phyloP scores from a whole-genome alignment of 768 basidiomycete genomes.

The Dendrothele bispora region DNA sequence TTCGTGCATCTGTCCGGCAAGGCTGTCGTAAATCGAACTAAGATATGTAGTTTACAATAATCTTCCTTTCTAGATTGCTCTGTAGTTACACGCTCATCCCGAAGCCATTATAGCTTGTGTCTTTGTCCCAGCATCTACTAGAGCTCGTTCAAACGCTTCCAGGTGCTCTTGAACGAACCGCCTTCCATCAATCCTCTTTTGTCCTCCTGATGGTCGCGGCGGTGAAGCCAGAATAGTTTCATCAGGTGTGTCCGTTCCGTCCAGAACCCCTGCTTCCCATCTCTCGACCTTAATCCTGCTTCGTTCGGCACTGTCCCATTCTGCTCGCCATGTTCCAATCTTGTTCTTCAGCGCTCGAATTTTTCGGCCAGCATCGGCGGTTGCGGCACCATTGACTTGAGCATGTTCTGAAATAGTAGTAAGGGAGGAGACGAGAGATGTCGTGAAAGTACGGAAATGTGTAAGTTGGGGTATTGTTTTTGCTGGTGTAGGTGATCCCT shows the following conservation, averaged over 20 bases:
- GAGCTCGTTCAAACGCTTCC: slow-evolving; percentile 67
- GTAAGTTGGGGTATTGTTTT: slow-evolving; percentile 64
- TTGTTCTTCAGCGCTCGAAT: slow-evolving; percentile 84
- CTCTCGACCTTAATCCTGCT: slow-evolving; percentile 72
- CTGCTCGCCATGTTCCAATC: slow-evolving; percentile 73
- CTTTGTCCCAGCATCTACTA: slow-evolving; percentile 71
- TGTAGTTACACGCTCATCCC: too few species aligned
- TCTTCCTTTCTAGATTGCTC: too few species aligned
- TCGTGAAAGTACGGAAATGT: slow-evolving; percentile 70
- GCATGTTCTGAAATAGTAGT: slow-evolving; percentile 82
- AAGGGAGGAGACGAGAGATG: slow-evolving; percentile 72
- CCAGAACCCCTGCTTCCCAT: slow-evolving; percentile 70
- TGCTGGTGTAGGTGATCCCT: slow-evolving; percentile 54
- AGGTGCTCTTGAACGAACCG: slow-evolving; percentile 74
- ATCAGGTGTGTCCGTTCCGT: slow-evolving; percentile 32
- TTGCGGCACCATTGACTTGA: slow-evolving; percentile 83
- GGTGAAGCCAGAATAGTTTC: too few species aligned
- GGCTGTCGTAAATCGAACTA: too few species aligned
- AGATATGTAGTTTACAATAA: too few species aligned
- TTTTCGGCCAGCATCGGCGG: slow-evolving; percentile 83
- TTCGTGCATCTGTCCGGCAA: too few species aligned
- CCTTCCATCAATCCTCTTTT: slow-evolving; percentile 63
- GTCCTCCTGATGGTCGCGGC: slow-evolving; percentile 19
- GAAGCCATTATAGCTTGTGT: slow-evolving; percentile 82
- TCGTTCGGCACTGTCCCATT: slow-evolving; percentile 83